A percentile compares a stretch with the other conserved stretches of the same genome.
Conservation (phyloP, 768 basidiomycete genomes). For the Royoungia palumana region DNA sequence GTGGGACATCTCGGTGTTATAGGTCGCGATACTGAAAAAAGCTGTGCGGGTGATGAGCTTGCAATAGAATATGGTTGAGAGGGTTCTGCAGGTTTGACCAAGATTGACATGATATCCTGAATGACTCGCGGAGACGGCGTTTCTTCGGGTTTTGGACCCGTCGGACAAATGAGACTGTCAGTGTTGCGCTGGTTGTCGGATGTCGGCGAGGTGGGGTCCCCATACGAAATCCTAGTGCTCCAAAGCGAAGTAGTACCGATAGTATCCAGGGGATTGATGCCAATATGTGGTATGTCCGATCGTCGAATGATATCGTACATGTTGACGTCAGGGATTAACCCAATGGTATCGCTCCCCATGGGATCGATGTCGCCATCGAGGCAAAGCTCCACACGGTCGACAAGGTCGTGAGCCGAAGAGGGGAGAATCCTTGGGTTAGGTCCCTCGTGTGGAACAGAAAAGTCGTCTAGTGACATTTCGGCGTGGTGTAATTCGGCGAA, state of each 20-base stretch:
- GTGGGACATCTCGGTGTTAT: background rate
- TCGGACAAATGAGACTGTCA: background rate
- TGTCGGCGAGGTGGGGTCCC: background rate
- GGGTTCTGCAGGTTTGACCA: constrained; percentile 13
- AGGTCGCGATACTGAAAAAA: background rate
- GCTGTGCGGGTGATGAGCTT: background rate
- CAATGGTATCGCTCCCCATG: constrained; percentile 13
- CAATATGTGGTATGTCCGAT: constrained; percentile 14
- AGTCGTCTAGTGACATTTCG: background rate
- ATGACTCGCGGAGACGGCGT: constrained; percentile 29
- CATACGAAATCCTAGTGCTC: background rate
- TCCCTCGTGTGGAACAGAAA: background rate
- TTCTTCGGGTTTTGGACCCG: constrained; percentile 3
- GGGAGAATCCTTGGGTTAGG: background rate
- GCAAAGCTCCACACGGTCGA: background rate
- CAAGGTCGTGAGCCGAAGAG: background rate
- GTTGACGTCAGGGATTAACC: constrained; percentile 35
- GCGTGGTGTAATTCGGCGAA: background rate
- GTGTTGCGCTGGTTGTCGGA: background rate
- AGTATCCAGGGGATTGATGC: constrained; percentile 42
- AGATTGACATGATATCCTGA: constrained; percentile 31
- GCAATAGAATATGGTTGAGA: constrained; percentile 5
- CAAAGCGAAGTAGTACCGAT: constrained; percentile 15
- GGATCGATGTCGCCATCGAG: constrained; percentile 12
- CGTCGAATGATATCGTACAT: constrained; percentile 28